Conservation (phyloP, 2,329 filamentous ascomycete genomes). For the Zymoseptoria tritici region DNA sequence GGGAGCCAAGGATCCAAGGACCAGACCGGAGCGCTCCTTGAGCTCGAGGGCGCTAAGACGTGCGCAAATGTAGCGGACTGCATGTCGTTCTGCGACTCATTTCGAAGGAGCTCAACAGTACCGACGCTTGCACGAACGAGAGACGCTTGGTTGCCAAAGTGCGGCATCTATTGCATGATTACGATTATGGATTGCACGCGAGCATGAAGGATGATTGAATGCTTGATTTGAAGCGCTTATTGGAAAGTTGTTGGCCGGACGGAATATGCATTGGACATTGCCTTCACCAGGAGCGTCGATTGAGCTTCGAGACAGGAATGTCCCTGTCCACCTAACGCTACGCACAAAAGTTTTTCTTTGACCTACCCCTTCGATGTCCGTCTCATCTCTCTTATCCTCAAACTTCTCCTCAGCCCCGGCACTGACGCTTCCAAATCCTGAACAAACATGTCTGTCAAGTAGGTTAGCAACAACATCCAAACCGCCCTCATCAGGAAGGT, state of each 20-base stretch:
- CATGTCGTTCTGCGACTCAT: not conserved
- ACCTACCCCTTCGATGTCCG: no score
- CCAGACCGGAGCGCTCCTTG: not conserved
- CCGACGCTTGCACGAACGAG: not conserved
- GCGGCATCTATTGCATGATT: not conserved
- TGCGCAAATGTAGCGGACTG: not conserved
- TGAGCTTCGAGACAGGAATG: not conserved
- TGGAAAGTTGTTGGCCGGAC: not conserved
- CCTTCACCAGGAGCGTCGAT: not conserved
- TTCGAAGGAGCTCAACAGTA: no score
- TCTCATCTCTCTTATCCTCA: not conserved
- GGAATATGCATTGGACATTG: not conserved
- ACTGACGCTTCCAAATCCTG: not conserved
- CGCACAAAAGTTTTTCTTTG: not conserved
- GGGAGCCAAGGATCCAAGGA: not conserved
- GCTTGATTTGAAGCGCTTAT: not conserved
- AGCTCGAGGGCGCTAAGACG: not conserved
- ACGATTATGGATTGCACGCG: not conserved
- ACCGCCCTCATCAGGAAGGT: not conserved
- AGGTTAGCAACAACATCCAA: not conserved
- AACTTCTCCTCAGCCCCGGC: not conserved
- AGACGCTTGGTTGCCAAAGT: not conserved
- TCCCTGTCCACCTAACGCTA: not conserved
- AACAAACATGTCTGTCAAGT: not conserved
- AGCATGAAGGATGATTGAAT: not conserved